phyloP scores from a whole-genome alignment of 805 yeast species.

The Ogataea salicorniae region DNA sequence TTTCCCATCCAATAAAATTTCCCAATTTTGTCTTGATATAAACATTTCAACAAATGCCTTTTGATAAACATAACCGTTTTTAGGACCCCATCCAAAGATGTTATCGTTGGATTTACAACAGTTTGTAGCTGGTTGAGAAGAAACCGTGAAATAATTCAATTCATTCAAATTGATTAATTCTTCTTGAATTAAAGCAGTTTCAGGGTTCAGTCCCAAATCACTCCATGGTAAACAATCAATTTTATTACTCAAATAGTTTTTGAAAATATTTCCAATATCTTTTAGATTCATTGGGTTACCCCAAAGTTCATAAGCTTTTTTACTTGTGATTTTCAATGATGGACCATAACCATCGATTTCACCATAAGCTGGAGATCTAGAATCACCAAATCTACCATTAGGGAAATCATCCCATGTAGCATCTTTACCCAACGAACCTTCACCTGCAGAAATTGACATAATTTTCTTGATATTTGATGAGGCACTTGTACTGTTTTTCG shows the following conservation, averaged over 20 bases:
- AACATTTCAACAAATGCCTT: conserved; percentile 92
- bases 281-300: conserved; percentile 59
- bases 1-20: conserved; percentile 42
- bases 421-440: conserved; percentile 78
- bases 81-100: conserved; percentile 97
- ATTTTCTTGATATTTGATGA: conserved; percentile 47
- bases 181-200: conserved; percentile 89
- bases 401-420: conserved; percentile 98
- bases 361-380: conserved; percentile 95
- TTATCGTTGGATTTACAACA: conserved; percentile 74
- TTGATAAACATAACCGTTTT: conserved; percentile 82
- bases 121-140: conserved; percentile 94
- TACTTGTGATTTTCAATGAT: conserved; percentile 66
- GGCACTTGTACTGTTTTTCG: conserved; percentile 9
- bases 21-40: conserved; percentile 71
- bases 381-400: conserved; percentile 92
- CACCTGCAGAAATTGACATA: conserved; percentile 76
- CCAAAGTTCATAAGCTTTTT: conserved; percentile 70
- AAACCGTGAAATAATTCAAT: conserved; percentile 74
- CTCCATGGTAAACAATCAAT: conserved; percentile 88
- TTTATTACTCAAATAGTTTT: conserved; percentile 67
- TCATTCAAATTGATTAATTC: conserved; percentile 76
- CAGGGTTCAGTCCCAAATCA: conserved; percentile 78
- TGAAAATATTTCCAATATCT: conserved; percentile 65
- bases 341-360: conserved; percentile 98